Base-by-base conservation (phyloP, 2,329 filamentous ascomycete species). In the Cladobotryum protrusum region DNA sequence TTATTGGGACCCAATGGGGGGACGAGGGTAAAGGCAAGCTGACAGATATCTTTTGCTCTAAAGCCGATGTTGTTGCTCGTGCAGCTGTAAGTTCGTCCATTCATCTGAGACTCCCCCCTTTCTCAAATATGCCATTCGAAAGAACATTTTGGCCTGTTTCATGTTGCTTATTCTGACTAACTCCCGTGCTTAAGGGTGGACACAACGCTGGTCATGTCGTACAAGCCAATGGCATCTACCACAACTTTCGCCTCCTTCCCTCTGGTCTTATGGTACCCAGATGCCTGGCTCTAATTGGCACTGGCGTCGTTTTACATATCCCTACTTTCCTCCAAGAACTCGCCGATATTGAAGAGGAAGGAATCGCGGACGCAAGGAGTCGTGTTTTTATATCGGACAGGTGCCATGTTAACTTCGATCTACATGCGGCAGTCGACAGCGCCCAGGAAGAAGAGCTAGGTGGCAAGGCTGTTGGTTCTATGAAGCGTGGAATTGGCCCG, bases 231-330 rank as follows among this genome's bases (percentile, higher is more conserved):
- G 66, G 66, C 48, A 63, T 67, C 19, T 68, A n/a, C 33, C 54
- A 20, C 71, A 77, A 76, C 67, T 79, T 81, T 56, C 79, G 84
- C 64, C 76, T 86, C 52, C 69, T 85, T 45, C 79, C 83, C 20
- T 86, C 81, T 50, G 87, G 87, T 52, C 77, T 91, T 53, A 75
- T 91, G 57, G 87, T 86, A 63, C 83, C 85, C 6, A 72, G 72
- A 40, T 87, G 64, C 56, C 61, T 50, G 14, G 41, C 49, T 43
- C 46, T 44, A 49, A 40, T 24, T 63, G 86, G 85, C 52, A 85
- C 83, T 44, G 85, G 75, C 43, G 77, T 80, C 37, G 79, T 87
- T 52, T 82, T 88, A 57, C 79, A 88, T 66, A 75, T 86, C 58
- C 64, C 64, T 7, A 65, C 58, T 40, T 74, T 74, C 56, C 72